A percentile compares a stretch with the other conserved stretches of the same genome.
phyloP scores from a whole-genome alignment of 805 yeast species.

The Cyberlindnera japonica region DNA sequence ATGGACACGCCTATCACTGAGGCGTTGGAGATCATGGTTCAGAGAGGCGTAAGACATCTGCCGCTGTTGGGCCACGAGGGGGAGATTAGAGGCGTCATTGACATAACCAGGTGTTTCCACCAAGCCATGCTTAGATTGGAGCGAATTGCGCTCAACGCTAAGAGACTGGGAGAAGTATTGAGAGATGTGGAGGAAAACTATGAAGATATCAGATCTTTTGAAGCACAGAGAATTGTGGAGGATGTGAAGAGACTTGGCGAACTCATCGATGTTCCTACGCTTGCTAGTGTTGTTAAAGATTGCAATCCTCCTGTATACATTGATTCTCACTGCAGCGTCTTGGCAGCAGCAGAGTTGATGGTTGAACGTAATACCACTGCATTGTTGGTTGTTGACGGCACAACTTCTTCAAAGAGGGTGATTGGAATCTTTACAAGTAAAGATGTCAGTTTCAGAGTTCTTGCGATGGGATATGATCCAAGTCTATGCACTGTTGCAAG shows the following conservation, averaged over 20 bases:
- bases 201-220: constrained; percentile 22
- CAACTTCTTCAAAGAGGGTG: constrained; percentile 30
- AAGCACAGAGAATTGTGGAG: constrained; percentile 26
- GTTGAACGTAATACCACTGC: constrained; percentile 39
- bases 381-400: constrained; percentile 35
- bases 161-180: constrained; percentile 29
- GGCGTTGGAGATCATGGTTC: constrained; percentile 41
- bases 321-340: constrained; percentile 35
- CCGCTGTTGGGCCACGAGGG: constrained; percentile 37
- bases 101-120: constrained; percentile 44
- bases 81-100: constrained; percentile 39
- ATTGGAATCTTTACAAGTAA: constrained; percentile 46
- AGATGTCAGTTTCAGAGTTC: constrained; percentile 41
- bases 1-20: constrained; percentile 38
- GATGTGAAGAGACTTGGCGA: constrained; percentile 37
- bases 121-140: constrained; percentile 43
- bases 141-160: constrained; percentile 36
- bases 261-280: constrained; percentile 40
- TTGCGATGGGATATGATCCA: constrained; percentile 36
- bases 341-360: constrained; percentile 39
- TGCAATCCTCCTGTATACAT: constrained; percentile 31
- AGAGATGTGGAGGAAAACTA: constrained; percentile 30
- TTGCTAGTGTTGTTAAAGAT: constrained; percentile 23
- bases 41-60: constrained; percentile 39
- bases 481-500: constrained; percentile 36